These are phyloP conservation scores for Pseudogymnoascus sp. DNA, from an alignment of 2,329 filamentous ascomycete genomes.

Conservation along the genomic window DNA sequence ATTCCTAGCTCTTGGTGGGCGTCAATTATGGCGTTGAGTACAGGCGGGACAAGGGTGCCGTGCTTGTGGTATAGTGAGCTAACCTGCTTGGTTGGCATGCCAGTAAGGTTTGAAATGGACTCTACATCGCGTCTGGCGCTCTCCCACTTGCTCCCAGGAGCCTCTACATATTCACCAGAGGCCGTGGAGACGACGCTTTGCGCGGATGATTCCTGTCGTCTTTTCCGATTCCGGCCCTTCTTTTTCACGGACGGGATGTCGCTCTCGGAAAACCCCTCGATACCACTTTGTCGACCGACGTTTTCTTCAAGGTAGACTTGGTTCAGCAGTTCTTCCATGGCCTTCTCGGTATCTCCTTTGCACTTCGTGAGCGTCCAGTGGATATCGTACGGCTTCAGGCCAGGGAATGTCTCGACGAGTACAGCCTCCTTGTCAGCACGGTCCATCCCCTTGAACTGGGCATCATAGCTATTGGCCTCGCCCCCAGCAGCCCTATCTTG, in stretches of 20 bases:
- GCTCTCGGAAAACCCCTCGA: constrained; percentile 71
- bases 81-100: constrained; percentile 40
- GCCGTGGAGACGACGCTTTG: background rate
- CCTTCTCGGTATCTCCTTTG: constrained; percentile 56
- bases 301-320: constrained; percentile 67
- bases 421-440: constrained; percentile 55
- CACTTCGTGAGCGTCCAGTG: constrained; percentile 59
- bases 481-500: constrained; percentile 41
- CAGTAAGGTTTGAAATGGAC: constrained; percentile 48
- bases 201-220: constrained; percentile 15
- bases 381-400: constrained; percentile 59
- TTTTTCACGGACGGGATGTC: constrained; percentile 34
- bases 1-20: constrained; percentile 21
- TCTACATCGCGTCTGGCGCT: constrained; percentile 49
- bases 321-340: constrained; percentile 76
- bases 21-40: constrained; percentile 43
- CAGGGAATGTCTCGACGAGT: constrained; percentile 65
- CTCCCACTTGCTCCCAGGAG: constrained; percentile 48
- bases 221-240: constrained; percentile 28
- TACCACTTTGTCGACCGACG: constrained; percentile 57
- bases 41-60: constrained; percentile 46
- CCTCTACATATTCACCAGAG: background rate
- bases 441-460: constrained; percentile 34
- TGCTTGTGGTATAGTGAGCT: constrained; percentile 54
- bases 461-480: constrained; percentile 3